A percentile compares a stretch with the other conserved stretches of the same genome.
Conservation (phyloP, 768 basidiomycete genomes). For the Trametes gibbosa region DNA sequence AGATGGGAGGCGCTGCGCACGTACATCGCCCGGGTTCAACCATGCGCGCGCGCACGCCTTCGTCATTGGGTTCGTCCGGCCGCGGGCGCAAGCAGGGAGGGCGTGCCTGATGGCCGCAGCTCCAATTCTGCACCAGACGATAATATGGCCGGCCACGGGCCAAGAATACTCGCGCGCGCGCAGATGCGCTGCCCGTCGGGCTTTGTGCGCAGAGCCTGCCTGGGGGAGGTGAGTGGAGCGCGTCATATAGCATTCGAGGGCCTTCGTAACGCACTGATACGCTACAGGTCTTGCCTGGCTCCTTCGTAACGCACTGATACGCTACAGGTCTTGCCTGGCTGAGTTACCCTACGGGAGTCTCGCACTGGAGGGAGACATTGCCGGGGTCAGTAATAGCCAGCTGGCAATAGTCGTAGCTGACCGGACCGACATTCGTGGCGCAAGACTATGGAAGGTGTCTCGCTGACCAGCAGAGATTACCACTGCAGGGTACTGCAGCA, state of each 20-base stretch:
- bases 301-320: neutral
- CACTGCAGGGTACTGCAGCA: neutral
- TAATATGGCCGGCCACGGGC: neutral
- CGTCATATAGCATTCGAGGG: neutral
- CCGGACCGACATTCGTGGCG: neutral
- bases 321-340: neutral
- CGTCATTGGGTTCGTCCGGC: neutral
- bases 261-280: neutral
- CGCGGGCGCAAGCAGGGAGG: neutral
- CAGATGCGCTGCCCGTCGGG: neutral
- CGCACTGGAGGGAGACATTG: neutral
- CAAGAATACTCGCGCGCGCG: constrained; percentile 1
- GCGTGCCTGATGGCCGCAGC: constrained; percentile 5
- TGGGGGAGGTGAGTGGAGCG: constrained; percentile 7
- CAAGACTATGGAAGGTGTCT: neutral
- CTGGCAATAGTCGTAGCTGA: neutral
- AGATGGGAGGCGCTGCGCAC: constrained; percentile 5
- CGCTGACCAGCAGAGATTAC: neutral
- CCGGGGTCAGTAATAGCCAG: neutral
- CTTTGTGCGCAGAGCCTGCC: constrained; percentile 10
- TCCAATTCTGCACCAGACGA: neutral
- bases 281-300: neutral
- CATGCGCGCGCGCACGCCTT: neutral
- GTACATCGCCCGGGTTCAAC: neutral
- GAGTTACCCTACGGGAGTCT: neutral